Conservation (phyloP, 495 filamentous ascomycete species). For the Polyplosphaeria fusca region DNA sequence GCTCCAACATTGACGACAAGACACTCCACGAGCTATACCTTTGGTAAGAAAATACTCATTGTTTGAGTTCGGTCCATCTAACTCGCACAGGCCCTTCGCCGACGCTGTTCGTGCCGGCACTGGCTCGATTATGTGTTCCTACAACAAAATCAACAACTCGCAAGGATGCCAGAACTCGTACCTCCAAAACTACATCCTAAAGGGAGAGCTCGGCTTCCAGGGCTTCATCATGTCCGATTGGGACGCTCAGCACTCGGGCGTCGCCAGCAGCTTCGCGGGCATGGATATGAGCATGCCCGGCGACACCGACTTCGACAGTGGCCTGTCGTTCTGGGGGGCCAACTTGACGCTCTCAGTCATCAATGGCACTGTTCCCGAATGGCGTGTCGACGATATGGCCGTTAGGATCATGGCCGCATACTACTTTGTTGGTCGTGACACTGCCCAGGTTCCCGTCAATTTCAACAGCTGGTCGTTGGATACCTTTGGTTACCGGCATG, state of each 20-base stretch:
- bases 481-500: conserved; percentile 69
- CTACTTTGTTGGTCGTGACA: conserved; percentile 80
- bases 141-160: conserved; percentile 79
- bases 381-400: conserved; percentile 90
- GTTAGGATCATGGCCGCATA: conserved; percentile 89
- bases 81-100: conserved; percentile 61
- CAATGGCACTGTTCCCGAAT: conserved; percentile 88
- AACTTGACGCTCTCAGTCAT: conserved; percentile 83
- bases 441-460: conserved; percentile 64
- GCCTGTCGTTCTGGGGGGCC: conserved; percentile 74
- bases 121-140: conserved; percentile 74
- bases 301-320: conserved; percentile 70
- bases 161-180: conserved; percentile 70
- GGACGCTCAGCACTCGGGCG: conserved; percentile 73
- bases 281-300: conserved; percentile 97
- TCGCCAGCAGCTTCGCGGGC: conserved; percentile 72
- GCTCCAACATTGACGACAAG: conserved; percentile 86
- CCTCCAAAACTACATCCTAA: conserved; percentile 75
- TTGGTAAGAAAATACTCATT: conserved; percentile 55
- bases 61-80: no score
- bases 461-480: conserved; percentile 83
- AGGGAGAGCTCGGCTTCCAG: conserved; percentile 90
- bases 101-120: conserved; percentile 48
- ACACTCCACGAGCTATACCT: conserved; percentile 95
- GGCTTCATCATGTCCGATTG: conserved; percentile 59